Base-by-base conservation (phyloP, 139 green algal species). In the Helicosporidium sp. region DNA sequence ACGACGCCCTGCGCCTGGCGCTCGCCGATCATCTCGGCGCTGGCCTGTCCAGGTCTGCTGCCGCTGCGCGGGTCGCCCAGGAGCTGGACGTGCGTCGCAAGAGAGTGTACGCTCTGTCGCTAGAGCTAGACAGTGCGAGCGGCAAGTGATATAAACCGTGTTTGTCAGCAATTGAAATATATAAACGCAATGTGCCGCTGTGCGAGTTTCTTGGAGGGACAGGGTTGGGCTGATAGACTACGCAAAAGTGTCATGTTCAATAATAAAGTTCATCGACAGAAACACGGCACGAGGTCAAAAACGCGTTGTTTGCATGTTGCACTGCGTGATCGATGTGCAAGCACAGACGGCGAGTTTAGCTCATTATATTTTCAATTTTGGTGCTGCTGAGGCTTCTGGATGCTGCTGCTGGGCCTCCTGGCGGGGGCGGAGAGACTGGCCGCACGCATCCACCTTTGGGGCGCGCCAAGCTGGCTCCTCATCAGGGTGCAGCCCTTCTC, bases 401-500 rank as follows among this genome's bases (percentile, higher is more conserved):
- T 26, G 42, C 33, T 53, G 26, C 12, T 43, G 13, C 24, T 46
- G 12, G 26, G 15, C 29, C 19, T 45, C 23, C 26, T 47, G 35
- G 15, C 36, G 26, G 43, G 49, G 24, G 52, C 19, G 20, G 53
- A 2, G 15, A 45, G 5, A 2, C 23, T 23, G 25, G 7, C 42
- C 17, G 50, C 18, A 3, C 60, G 31, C 26, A 29, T 65, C 4
- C 46, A 51, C 26, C 23, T 23, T n/a, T 8, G 22, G 2, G 57
- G 57, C 13, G 10, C 60, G 1, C 57, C 57, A 2, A 7, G 27
- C 16, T 65, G 57, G 57, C 42, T 65, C 33, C 57, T 51, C 15
- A 44, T 65, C 24, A 26, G 49, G n/a, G 33, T 29, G 22, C 33
- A 41, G 4, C 23, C 41, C 2, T 64, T 51, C 17, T 13, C 24